Percentiles rank a stretch among this genome's conserved stretches.
These are phyloP conservation scores for Hyaloscypha variabilis DNA, from an alignment of 495 filamentous ascomycete species.

Conservation along the genomic window DNA sequence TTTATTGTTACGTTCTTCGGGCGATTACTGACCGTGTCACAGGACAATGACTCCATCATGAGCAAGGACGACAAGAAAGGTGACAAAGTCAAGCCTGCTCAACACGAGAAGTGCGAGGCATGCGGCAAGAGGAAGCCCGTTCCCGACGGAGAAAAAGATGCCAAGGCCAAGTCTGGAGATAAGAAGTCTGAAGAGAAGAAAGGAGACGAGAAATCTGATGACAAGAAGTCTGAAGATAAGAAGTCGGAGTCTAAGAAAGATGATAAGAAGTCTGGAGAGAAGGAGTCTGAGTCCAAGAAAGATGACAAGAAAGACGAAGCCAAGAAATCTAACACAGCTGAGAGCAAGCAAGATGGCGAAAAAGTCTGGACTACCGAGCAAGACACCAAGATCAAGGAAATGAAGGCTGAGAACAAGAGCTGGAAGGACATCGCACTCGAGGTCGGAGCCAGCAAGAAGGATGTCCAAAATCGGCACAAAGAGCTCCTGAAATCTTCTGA, in stretches of 20 bases:
- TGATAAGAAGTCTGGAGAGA: too few species aligned
- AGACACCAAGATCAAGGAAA: conserved; percentile 30
- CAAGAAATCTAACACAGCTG: conserved; percentile 2
- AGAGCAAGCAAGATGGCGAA: conserved; percentile 7
- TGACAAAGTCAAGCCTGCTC: conserved; percentile 3
- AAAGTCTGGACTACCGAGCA: conserved; percentile 23
- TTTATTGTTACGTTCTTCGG: too few species aligned
- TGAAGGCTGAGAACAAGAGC: conserved; percentile 30
- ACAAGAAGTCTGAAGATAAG: neutral
- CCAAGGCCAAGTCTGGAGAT: neutral
- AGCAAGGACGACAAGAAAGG: neutral
- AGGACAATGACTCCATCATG: conserved; percentile 3
- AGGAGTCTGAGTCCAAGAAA: neutral
- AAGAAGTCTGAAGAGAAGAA: conserved; percentile 3
- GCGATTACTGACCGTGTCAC: neutral
- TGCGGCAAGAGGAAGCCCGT: neutral
- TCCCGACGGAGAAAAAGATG: neutral
- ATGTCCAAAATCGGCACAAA: conserved; percentile 9
- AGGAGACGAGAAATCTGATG: neutral
- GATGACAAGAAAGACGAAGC: conserved; percentile 5
- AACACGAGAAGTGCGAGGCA: neutral
- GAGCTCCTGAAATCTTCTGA: conserved; percentile 9
- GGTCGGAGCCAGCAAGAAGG: conserved; percentile 22
- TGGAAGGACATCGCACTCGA: conserved; percentile 28
- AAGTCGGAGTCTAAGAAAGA: too few species aligned